A percentile compares a stretch with the other conserved stretches of the same genome.
These are phyloP conservation scores for Trichoderma lentiforme DNA, from an alignment of 2,329 filamentous ascomycete species.

Conservation along the genomic window DNA sequence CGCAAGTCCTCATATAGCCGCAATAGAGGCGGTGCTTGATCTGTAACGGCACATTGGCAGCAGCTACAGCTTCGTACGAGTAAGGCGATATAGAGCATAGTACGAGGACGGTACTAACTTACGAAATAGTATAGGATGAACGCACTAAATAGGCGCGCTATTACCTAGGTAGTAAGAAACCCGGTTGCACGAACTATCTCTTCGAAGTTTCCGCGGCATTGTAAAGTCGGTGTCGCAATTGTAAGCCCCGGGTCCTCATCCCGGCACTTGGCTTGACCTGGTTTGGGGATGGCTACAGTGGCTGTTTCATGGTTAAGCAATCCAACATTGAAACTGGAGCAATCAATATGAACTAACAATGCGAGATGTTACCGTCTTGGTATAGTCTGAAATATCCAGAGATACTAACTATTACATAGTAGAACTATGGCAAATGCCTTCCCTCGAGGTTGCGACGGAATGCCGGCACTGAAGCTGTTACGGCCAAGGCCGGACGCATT, in stretches of 20 bases:
- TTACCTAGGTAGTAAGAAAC: not conserved
- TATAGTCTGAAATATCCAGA: not conserved
- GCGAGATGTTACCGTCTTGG: not conserved
- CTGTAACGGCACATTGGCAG: not conserved
- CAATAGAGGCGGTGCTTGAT: not conserved
- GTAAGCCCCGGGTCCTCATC: not conserved
- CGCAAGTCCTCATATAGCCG: not conserved
- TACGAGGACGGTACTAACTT: not conserved
- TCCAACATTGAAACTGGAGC: not conserved
- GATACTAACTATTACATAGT: not conserved
- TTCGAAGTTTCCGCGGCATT: not conserved
- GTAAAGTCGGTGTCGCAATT: not conserved
- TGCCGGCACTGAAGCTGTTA: not conserved
- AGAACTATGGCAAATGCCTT: not conserved
- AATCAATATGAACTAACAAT: not conserved
- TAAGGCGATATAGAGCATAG: not conserved
- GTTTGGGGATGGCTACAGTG: not conserved
- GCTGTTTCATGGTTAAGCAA: not conserved
- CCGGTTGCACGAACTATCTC: not conserved
- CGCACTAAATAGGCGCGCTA: not conserved
- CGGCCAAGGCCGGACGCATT: not conserved
- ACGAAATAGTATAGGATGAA: not conserved
- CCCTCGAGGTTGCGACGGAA: not conserved
- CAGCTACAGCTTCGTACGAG: not conserved
- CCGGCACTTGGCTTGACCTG: not conserved